Evolutionary conservation across 139 green algal genomes (phyloP), one percentile per base, ranked within the genome.

Genomic region (Pseudopediastrum boryanum): DNA sequence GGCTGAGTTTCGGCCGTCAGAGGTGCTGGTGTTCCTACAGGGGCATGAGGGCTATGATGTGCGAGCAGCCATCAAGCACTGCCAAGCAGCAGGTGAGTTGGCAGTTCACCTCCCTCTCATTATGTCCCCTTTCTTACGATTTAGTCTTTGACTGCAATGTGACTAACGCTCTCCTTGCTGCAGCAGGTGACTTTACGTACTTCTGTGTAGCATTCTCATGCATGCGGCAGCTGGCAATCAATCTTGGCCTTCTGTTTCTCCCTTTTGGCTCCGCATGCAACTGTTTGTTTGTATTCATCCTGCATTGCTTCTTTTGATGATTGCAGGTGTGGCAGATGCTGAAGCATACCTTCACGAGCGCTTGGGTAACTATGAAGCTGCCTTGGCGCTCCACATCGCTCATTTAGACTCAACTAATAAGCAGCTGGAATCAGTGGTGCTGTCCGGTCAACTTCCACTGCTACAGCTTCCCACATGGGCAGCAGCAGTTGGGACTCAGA

Each of bases 301-400:
- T 56, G 46, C n/a, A n/a, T n/a, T n/a, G n/a, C n/a, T n/a, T n/a
- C n/a, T n/a, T n/a, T n/a, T n/a, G n/a, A n/a, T n/a, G n/a, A 56
- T 16, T 12, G 42, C 77, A 62, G 84, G 80, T 31, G 84, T 85
- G 23, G 39, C 44, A 41, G 84, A 84, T 61, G 84, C 79, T 9
- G 79, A 88, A 63, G 84, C 84, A 1, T 88, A 78, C 71, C 77
- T 88, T 27, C 79, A 85, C 43, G 84, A 88, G 71, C 79, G 84
- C 4, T 36, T 88, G 39, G 84, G 84, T 13, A 71, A 88, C 36
- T 31, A 69, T 3, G 80, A 77, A 5, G 71, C 75, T 29, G 84
- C 84, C 25, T 16, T 84, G 44, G 41, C 43, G 56, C 79, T 88
- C 48, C 71, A 85, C 71, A 29, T 84, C 29, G 36, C 38, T 23